A percentile compares a stretch with the other conserved stretches of the same genome.
Conservation (phyloP, 371 early-diverging fungal species). For the Encephalitozoon cuniculi region DNA sequence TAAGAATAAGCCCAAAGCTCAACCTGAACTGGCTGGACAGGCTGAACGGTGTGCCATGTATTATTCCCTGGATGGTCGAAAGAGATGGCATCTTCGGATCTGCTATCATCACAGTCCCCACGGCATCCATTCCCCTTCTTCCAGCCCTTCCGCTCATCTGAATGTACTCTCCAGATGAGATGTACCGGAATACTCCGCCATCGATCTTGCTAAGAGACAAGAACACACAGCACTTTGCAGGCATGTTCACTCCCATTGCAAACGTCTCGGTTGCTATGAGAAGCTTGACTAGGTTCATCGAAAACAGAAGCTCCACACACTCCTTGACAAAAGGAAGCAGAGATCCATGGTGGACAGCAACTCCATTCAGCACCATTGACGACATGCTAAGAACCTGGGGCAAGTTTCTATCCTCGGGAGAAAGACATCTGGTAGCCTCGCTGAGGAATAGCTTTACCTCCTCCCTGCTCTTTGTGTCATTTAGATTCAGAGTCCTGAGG, state of each 20-base stretch:
- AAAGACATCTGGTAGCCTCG: slow-evolving; percentile 46
- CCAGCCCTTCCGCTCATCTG: slow-evolving; percentile 99
- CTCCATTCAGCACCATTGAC: slow-evolving; percentile 74
- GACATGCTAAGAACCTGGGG: slow-evolving; percentile 80
- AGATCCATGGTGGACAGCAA: slow-evolving; percentile 92
- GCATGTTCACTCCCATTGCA: slow-evolving; percentile 98
- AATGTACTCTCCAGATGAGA: slow-evolving; percentile 78
- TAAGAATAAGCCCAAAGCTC: slow-evolving; percentile 54
- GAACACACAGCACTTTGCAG: slow-evolving; percentile 85
- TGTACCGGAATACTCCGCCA: slow-evolving; percentile 68
- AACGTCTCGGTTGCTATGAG: slow-evolving; percentile 86
- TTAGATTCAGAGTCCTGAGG: slow-evolving; percentile 44
- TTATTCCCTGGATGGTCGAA: slow-evolving; percentile 37
- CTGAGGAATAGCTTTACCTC: slow-evolving; percentile 44
- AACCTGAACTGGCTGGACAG: slow-evolving; percentile 57
- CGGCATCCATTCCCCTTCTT: slow-evolving; percentile 82
- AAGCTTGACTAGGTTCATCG: slow-evolving; percentile 77
- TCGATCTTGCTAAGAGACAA: slow-evolving; percentile 70
- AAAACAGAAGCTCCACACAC: slow-evolving; percentile 83
- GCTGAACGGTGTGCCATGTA: slow-evolving; percentile 38
- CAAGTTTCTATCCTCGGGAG: slow-evolving; percentile 61
- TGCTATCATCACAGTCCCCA: slow-evolving; percentile 82
- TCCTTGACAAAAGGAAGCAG: slow-evolving; percentile 94
- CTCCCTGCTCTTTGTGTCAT: slow-evolving; percentile 48
- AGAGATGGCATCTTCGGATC: slow-evolving; percentile 56